Percentiles rank a stretch among this genome's conserved stretches.
Conservation (phyloP, 139 green algal species). For the Ulvella scutata region DNA sequence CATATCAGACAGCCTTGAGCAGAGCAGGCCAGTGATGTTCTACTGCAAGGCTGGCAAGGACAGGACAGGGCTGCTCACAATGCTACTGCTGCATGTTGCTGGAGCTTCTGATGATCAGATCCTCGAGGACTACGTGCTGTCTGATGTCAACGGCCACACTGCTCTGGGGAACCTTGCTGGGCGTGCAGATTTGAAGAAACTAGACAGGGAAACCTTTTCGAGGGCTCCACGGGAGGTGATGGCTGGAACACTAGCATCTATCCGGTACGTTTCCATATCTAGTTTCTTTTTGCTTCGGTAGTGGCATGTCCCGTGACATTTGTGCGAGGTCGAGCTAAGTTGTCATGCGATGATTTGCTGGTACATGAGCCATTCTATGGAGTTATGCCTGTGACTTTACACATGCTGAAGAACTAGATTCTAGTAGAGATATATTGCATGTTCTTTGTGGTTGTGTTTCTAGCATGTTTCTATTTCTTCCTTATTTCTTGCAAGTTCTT, state of each 20-base stretch:
- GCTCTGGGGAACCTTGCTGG: constrained; percentile 2
- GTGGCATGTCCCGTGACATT: too few species aligned
- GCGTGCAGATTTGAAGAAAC: neutral
- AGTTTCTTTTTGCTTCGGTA: too few species aligned
- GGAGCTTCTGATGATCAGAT: constrained; percentile 8
- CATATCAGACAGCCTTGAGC: neutral
- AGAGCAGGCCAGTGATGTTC: neutral
- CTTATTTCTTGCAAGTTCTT: too few species aligned
- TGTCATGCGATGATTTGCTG: too few species aligned
- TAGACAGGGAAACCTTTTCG: neutral
- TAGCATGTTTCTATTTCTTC: too few species aligned
- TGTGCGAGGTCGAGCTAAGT: too few species aligned
- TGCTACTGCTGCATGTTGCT: constrained; percentile 1
- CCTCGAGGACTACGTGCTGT: constrained; percentile 3
- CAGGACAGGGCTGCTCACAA: constrained; percentile 10
- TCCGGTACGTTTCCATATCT: neutral
- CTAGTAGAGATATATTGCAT: too few species aligned
- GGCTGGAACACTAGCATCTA: neutral
- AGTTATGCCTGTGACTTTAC: too few species aligned
- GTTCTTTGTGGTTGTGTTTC: too few species aligned
- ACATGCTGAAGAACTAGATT: too few species aligned
- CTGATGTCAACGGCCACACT: neutral
- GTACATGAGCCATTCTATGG: too few species aligned
- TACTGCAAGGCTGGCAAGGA: constrained; percentile 17
- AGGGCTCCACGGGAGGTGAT: neutral